phyloP scores from a whole-genome alignment of 768 basidiomycete species.

The Lactarius quietus region DNA sequence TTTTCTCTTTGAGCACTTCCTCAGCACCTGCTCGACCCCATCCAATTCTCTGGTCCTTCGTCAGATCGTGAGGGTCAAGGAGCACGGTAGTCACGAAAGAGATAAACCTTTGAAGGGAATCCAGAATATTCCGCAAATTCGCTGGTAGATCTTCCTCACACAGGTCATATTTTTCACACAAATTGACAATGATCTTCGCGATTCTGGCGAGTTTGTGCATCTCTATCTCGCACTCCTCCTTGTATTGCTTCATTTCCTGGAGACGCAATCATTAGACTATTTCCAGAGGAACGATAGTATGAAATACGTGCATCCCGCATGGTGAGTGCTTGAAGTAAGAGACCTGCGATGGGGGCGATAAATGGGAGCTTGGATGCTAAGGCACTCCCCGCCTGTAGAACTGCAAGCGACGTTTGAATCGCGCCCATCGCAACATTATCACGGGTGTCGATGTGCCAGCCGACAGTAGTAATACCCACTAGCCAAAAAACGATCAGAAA shows the following conservation, averaged over 20 bases:
- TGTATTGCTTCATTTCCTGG: not conserved
- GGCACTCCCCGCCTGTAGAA: too few species aligned
- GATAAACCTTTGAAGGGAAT: not conserved
- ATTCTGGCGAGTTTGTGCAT: not conserved
- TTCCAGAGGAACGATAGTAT: too few species aligned
- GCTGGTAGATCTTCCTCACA: not conserved
- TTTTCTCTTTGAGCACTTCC: not conserved
- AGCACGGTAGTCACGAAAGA: not conserved
- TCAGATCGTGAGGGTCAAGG: not conserved
- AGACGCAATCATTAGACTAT: not conserved
- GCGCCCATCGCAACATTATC: too few species aligned
- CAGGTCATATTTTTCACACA: not conserved
- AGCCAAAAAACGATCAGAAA: too few species aligned
- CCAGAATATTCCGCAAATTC: not conserved
- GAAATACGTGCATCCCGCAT: too few species aligned
- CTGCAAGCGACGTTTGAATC: too few species aligned
- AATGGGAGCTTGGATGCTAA: too few species aligned
- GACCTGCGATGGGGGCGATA: too few species aligned
- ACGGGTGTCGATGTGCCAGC: too few species aligned
- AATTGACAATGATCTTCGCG: not conserved
- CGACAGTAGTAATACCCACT: too few species aligned
- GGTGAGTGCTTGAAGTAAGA: too few species aligned
- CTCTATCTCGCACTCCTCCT: not conserved
- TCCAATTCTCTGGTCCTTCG: not conserved
- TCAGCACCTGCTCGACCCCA: not conserved